Conservation (phyloP, 352 stramenopile genomes). For the Blastocystis sp. region DNA sequence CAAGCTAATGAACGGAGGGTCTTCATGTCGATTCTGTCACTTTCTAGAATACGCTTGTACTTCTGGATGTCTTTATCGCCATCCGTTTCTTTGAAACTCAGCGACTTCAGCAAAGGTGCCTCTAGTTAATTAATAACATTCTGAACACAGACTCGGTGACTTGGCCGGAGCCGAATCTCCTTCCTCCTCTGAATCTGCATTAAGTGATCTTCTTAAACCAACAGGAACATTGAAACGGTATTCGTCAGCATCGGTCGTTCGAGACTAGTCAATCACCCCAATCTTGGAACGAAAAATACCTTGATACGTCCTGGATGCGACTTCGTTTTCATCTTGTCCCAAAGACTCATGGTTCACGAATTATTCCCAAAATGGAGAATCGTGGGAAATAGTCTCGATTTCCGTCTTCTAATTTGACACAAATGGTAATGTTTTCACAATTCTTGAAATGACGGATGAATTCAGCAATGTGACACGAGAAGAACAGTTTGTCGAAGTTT, state of each 20-base stretch:
- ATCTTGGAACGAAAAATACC: not conserved
- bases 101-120: not conserved
- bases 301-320: conserved; percentile 63
- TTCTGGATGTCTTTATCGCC: conserved; percentile 52
- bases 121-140: not conserved
- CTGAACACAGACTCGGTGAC: not conserved
- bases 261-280: not conserved
- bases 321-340: conserved; percentile 67
- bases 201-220: conserved; percentile 21
- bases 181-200: conserved; percentile 7
- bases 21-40: conserved; percentile 80
- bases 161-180: conserved; percentile 1
- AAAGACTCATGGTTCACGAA: conserved; percentile 59
- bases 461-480: conserved; percentile 5
- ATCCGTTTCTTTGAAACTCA: conserved; percentile 11
- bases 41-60: conserved; percentile 73
- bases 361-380: conserved; percentile 4
- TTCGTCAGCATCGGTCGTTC: conserved; percentile 39
- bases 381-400: not conserved
- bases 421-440: not conserved
- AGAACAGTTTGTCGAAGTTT: conserved; percentile 52
- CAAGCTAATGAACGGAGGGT: conserved; percentile 84
- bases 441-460: not conserved
- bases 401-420: too few species aligned
- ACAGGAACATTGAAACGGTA: conserved; percentile 63